Percentiles rank a stretch among this genome's conserved stretches.
phyloP scores from a whole-genome alignment of 2,329 filamentous ascomycete species.

The Botryotinia convoluta region DNA sequence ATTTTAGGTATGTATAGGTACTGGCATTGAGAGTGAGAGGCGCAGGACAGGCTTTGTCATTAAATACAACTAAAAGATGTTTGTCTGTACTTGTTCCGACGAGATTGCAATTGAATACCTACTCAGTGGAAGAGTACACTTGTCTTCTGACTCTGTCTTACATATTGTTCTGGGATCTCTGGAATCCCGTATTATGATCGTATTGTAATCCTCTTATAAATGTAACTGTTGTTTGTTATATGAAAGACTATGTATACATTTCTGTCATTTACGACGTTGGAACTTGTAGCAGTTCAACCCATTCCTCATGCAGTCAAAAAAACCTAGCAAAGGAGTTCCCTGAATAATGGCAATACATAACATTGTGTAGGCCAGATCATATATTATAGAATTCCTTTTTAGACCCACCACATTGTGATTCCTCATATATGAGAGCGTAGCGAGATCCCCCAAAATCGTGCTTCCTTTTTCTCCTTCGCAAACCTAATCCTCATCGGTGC shows the following conservation, averaged over 20 bases:
- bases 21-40: neutral
- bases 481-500: neutral
- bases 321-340: neutral
- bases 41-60: neutral
- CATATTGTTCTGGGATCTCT: neutral
- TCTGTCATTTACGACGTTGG: neutral
- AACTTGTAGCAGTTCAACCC: neutral
- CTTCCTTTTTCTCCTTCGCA: neutral
- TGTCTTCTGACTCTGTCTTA: neutral
- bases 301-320: neutral
- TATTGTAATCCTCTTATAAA: neutral
- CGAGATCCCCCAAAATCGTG: neutral
- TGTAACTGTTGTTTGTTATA: neutral
- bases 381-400: accelerated
- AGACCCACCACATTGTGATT: neutral
- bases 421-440: neutral
- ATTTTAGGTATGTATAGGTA: too few relatives aligned
- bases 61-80: too few relatives aligned
- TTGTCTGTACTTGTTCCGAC: neutral
- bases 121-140: neutral
- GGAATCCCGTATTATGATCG: too few relatives aligned
- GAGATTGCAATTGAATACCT: neutral
- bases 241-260: neutral
- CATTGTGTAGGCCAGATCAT: neutral
- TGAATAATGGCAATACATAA: accelerated